Percentiles rank a stretch among this genome's conserved stretches.
Evolutionary conservation across 2,329 filamentous ascomycete genomes (phyloP).

Genomic region (Trichoderma arundinaceum): DNA sequence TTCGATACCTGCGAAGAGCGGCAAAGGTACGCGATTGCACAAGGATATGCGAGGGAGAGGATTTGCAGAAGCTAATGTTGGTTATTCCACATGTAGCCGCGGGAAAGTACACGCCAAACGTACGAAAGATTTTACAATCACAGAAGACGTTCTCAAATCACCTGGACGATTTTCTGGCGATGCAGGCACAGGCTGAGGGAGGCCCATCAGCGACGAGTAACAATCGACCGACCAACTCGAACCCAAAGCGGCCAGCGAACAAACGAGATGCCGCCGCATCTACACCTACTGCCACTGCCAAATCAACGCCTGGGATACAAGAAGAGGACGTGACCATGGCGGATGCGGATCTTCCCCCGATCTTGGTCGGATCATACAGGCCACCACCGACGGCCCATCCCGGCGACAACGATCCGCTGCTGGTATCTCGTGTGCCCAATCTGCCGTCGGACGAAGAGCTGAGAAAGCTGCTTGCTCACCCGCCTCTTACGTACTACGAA

Average conservation of each 20-base stretch:
- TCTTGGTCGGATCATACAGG: constrained; percentile 46
- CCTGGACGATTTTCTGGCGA: constrained; percentile 77
- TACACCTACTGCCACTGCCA: constrained; percentile 33
- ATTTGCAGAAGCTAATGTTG: neutral
- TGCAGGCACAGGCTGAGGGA: constrained; percentile 54
- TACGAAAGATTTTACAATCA: constrained; percentile 77
- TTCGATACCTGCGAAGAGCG: constrained; percentile 64
- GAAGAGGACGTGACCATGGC: constrained; percentile 41
- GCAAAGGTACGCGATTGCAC: constrained; percentile 44
- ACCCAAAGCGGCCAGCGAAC: constrained; percentile 39
- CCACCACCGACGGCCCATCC: constrained; percentile 50
- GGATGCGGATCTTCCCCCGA: constrained; percentile 38
- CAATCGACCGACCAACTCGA: constrained; percentile 40
- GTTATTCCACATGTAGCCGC: constrained; percentile 42
- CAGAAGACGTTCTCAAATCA: constrained; percentile 86
- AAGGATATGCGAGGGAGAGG: neutral
- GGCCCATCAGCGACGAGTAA: constrained; percentile 42
- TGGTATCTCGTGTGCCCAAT: constrained; percentile 62
- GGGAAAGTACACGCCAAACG: constrained; percentile 69
- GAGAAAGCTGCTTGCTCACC: constrained; percentile 64
- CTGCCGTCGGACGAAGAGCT: constrained; percentile 67
- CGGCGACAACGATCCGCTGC: constrained; percentile 62
- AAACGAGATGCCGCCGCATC: constrained; percentile 36
- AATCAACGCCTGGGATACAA: constrained; percentile 31
- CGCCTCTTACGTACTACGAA: constrained; percentile 71